phyloP scores from a whole-genome alignment of 1,139 yeast species.

The Scheffersomyces illinoinensis region DNA sequence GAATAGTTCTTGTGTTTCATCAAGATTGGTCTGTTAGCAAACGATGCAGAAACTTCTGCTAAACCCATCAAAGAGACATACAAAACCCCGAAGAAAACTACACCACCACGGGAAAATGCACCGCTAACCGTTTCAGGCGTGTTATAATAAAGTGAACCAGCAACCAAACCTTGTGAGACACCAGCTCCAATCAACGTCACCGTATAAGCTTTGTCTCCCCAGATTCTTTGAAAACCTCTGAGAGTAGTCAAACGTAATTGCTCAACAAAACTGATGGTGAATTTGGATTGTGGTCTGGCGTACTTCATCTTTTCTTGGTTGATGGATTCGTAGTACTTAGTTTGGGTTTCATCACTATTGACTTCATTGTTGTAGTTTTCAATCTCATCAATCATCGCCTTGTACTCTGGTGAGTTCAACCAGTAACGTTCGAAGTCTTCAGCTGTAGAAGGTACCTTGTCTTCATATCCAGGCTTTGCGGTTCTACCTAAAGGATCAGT shows the following conservation, averaged over 20 bases:
- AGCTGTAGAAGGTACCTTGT: slow-evolving; percentile 55
- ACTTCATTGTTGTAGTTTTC: slow-evolving; percentile 38
- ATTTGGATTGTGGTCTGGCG: slow-evolving; percentile 44
- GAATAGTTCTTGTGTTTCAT: slow-evolving; percentile 58
- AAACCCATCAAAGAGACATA: slow-evolving; percentile 56
- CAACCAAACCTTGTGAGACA: slow-evolving; percentile 49
- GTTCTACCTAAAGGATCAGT: slow-evolving; percentile 57
- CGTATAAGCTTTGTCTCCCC: slow-evolving; percentile 53
- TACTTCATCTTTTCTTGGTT: slow-evolving; percentile 42
- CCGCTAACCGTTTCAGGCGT: slow-evolving; percentile 44
- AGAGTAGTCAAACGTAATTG: slow-evolving; percentile 48
- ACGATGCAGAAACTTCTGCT: slow-evolving; percentile 53
- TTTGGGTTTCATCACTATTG: slow-evolving; percentile 38
- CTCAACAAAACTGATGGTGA: slow-evolving; percentile 43
- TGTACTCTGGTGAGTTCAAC: slow-evolving; percentile 53
- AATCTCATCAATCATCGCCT: slow-evolving; percentile 37
- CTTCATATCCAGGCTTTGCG: slow-evolving; percentile 48
- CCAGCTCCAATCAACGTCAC: slow-evolving; percentile 49
- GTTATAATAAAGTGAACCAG: slow-evolving; percentile 52
- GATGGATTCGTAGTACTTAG: slow-evolving; percentile 32
- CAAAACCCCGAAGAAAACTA: slow-evolving; percentile 49
- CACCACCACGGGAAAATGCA: slow-evolving; percentile 61
- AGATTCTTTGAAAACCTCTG: slow-evolving; percentile 52
- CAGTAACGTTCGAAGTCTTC: slow-evolving; percentile 58
- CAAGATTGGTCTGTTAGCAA: slow-evolving; percentile 52